Evolutionary conservation across 2,329 filamentous ascomycete genomes (phyloP).

Genomic region (Didymella pinodella): DNA sequence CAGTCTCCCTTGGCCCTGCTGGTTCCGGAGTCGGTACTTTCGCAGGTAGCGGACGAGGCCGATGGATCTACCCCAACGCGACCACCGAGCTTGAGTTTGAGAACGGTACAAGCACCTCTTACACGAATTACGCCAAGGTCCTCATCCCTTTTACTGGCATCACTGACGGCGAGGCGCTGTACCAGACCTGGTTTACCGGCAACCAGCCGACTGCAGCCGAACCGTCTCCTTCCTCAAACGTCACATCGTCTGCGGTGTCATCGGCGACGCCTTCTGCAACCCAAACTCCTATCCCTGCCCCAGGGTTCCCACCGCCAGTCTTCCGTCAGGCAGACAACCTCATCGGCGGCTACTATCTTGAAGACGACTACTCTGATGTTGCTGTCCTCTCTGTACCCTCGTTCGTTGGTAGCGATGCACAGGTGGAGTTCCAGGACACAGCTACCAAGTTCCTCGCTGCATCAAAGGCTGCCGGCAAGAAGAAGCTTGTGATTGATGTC

Average conservation of each 20-base stretch:
- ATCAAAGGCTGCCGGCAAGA: conserved; percentile 61
- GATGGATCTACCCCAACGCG: conserved; percentile 53
- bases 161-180: conserved; percentile 54
- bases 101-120: conserved; percentile 54
- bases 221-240: conserved; percentile 26
- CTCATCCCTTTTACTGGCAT: conserved; percentile 53
- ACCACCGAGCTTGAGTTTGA: conserved; percentile 56
- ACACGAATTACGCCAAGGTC: conserved; percentile 55
- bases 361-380: conserved; percentile 55
- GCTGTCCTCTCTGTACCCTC: conserved; percentile 56
- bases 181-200: conserved; percentile 47
- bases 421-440: conserved; percentile 53
- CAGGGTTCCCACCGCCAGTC: conserved; percentile 57
- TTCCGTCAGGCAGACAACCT: conserved; percentile 53
- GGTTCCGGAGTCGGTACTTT: conserved; percentile 56
- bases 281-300: conserved; percentile 42
- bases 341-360: conserved; percentile 59
- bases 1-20: conserved; percentile 52
- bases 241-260: conserved; percentile 19
- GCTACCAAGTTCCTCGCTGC: conserved; percentile 53
- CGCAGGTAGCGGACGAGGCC: conserved; percentile 54
- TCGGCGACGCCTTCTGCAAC: conserved; percentile 31
- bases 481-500: conserved; percentile 67
- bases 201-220: conserved; percentile 31
- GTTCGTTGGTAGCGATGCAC: conserved; percentile 48